Evolutionary conservation across 163 green algal genomes (phyloP).

Genomic region (Trebouxia gelatinosa): DNA sequence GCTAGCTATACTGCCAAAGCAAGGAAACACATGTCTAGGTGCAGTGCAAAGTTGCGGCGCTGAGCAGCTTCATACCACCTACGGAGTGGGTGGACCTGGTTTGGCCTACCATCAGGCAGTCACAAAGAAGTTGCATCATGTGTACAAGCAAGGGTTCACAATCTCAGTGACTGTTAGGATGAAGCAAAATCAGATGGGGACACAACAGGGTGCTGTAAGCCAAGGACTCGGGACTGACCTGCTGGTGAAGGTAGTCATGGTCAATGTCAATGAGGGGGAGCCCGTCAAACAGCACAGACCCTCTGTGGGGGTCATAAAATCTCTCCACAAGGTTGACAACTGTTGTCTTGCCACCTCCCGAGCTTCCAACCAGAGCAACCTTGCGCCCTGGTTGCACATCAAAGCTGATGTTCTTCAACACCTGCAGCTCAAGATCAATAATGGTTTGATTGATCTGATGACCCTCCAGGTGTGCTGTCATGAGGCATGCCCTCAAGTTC

Average conservation of each 20-base stretch:
- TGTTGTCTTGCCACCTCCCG: conserved; percentile 80
- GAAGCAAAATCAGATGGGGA: no score
- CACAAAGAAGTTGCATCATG: no score
- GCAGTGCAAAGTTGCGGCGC: no score
- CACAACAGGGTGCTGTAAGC: background rate
- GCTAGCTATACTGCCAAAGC: no score
- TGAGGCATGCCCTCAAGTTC: background rate
- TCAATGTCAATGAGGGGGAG: conserved; percentile 50
- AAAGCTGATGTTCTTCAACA: conserved; percentile 42
- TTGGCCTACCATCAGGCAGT: no score
- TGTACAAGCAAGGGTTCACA: no score
- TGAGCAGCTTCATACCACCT: no score
- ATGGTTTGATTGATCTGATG: background rate
- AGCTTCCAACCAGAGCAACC: conserved; percentile 38
- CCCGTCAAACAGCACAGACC: conserved; percentile 55
- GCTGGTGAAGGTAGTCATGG: conserved; percentile 58
- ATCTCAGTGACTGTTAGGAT: no score
- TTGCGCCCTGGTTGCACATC: conserved; percentile 40
- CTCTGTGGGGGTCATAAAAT: conserved; percentile 64
- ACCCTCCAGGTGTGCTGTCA: background rate
- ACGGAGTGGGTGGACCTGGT: no score
- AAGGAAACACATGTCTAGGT: no score
- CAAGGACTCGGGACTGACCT: conserved; percentile 34
- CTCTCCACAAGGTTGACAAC: conserved; percentile 80
- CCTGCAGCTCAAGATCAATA: conserved; percentile 3